phyloP scores from a whole-genome alignment of 768 basidiomycete genomes.

The Psilocybe sp. region DNA sequence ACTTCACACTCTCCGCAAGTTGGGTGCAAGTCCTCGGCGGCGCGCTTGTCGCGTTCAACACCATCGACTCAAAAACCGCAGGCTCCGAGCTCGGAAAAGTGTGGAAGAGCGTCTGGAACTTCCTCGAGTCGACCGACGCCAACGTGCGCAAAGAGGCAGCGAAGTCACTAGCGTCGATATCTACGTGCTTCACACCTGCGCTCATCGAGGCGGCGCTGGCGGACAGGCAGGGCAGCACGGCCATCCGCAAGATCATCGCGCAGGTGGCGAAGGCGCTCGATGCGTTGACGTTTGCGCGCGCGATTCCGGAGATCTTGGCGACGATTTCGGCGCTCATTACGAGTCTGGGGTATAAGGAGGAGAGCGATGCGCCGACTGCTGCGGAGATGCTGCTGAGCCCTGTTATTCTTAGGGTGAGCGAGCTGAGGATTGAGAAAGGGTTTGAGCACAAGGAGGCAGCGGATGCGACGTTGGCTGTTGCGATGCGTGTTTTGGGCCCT shows the following conservation, averaged over 20 bases:
- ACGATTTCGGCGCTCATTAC: slow-evolving; percentile 69
- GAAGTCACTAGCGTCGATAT: slow-evolving; percentile 57
- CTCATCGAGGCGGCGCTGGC: slow-evolving; percentile 53
- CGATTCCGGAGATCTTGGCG: slow-evolving; percentile 78
- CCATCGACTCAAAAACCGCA: slow-evolving; percentile 46
- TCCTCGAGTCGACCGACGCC: slow-evolving; percentile 68
- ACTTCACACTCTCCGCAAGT: slow-evolving; percentile 62
- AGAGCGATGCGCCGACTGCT: slow-evolving; percentile 44
- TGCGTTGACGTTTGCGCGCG: slow-evolving; percentile 66
- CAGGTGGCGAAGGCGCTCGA: slow-evolving; percentile 69
- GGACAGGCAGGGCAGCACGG: slow-evolving; percentile 47
- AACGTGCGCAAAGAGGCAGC: slow-evolving; percentile 62
- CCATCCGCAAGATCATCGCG: slow-evolving; percentile 59
- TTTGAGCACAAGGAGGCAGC: slow-evolving; percentile 92
- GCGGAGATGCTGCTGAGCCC: slow-evolving; percentile 70
- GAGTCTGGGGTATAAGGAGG: slow-evolving; percentile 51
- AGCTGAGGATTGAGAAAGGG: slow-evolving; percentile 70
- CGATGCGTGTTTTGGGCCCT: slow-evolving; percentile 86
- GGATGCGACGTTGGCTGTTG: slow-evolving; percentile 73
- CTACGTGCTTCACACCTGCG: slow-evolving; percentile 67
- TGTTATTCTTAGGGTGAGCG: slow-evolving; percentile 68
- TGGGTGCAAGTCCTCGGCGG: slow-evolving; percentile 80
- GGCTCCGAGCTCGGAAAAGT: slow-evolving; percentile 55
- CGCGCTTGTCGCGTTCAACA: slow-evolving; percentile 63
- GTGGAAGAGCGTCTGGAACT: slow-evolving; percentile 76